Evolutionary conservation across 805 yeast genomes (phyloP).

Genomic region (Metschnikowia lochheadii): DNA sequence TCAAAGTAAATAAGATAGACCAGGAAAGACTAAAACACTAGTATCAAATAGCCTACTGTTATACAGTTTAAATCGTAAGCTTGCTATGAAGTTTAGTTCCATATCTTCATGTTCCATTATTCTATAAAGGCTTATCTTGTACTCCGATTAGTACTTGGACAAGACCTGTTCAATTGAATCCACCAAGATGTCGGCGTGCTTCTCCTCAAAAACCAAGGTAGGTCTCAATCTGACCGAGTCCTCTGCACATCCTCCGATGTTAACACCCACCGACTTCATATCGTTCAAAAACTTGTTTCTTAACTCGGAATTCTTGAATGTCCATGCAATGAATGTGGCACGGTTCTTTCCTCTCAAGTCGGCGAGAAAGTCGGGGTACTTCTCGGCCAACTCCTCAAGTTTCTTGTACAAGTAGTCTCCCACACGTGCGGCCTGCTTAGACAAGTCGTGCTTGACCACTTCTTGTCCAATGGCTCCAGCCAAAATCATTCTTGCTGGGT

Average conservation of each 20-base stretch:
- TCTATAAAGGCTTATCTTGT: not conserved
- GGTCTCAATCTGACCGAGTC: constrained; percentile 79
- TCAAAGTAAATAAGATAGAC: too few species aligned
- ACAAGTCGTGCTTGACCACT: constrained; percentile 56
- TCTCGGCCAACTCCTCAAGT: constrained; percentile 47
- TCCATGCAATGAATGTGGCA: constrained; percentile 85
- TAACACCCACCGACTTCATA: constrained; percentile 63
- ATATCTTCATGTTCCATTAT: not conserved
- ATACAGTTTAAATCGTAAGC: too few species aligned
- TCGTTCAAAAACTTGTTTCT: constrained; percentile 61
- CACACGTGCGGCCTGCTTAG: constrained; percentile 51
- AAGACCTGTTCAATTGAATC: constrained; percentile 37
- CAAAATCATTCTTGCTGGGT: constrained; percentile 74
- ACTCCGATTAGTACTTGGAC: constrained; percentile 23
- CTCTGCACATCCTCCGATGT: constrained; percentile 84
- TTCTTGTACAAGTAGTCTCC: constrained; percentile 63
- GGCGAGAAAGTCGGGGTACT: constrained; percentile 50
- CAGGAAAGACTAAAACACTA: too few species aligned
- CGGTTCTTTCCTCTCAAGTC: constrained; percentile 70
- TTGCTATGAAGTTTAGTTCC: too few species aligned
- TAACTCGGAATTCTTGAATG: constrained; percentile 46
- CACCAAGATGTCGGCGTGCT: constrained; percentile 70
- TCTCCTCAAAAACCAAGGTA: constrained; percentile 69
- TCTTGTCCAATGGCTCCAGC: constrained; percentile 72
- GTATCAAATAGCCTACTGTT: too few species aligned